Conservation (phyloP, 768 basidiomycete genomes). For the Macrolepiota fuliginosa region DNA sequence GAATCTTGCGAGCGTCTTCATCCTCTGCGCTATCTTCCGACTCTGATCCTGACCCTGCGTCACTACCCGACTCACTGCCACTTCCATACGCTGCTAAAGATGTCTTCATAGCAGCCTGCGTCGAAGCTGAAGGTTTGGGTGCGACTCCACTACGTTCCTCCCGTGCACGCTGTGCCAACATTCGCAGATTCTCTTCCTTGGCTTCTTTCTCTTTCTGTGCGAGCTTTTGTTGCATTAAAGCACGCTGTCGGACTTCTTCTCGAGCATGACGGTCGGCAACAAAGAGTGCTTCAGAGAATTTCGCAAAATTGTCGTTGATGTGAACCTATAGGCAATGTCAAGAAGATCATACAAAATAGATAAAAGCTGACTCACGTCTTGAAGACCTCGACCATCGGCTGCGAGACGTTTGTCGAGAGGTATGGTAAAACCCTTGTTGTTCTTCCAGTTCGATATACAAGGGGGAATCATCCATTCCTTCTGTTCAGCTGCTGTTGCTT, state of each 20-base stretch:
- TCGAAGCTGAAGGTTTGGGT: slow-evolving; percentile 63
- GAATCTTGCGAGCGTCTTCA: slow-evolving; percentile 80
- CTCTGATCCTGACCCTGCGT: slow-evolving; percentile 48
- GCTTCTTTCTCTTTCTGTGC: slow-evolving; percentile 96
- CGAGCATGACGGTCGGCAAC: slow-evolving; percentile 96
- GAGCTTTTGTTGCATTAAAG: slow-evolving; percentile 98
- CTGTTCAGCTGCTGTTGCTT: slow-evolving; percentile 95
- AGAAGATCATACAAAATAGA: background rate
- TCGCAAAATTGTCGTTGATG: slow-evolving; percentile 99
- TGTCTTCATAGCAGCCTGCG: slow-evolving; percentile 69
- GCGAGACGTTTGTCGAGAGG: slow-evolving; percentile 97
- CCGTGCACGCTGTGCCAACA: slow-evolving; percentile 92
- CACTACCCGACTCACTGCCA: slow-evolving; percentile 58
- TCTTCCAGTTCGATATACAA: slow-evolving; percentile 99
- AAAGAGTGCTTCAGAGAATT: slow-evolving; percentile 95
- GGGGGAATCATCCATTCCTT: slow-evolving; percentile 99
- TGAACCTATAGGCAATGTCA: slow-evolving; percentile 58
- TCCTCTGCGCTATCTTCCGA: slow-evolving; percentile 62
- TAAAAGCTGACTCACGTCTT: slow-evolving; percentile 70
- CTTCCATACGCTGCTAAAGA: slow-evolving; percentile 86
- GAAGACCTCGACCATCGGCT: slow-evolving; percentile 96
- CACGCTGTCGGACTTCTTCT: slow-evolving; percentile 94
- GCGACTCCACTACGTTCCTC: slow-evolving; percentile 88
- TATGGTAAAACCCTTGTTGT: slow-evolving; percentile 99
- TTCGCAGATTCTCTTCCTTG: slow-evolving; percentile 93